phyloP scores from a whole-genome alignment of 1,139 yeast species.

The Debaryomycetaceae sp. region DNA sequence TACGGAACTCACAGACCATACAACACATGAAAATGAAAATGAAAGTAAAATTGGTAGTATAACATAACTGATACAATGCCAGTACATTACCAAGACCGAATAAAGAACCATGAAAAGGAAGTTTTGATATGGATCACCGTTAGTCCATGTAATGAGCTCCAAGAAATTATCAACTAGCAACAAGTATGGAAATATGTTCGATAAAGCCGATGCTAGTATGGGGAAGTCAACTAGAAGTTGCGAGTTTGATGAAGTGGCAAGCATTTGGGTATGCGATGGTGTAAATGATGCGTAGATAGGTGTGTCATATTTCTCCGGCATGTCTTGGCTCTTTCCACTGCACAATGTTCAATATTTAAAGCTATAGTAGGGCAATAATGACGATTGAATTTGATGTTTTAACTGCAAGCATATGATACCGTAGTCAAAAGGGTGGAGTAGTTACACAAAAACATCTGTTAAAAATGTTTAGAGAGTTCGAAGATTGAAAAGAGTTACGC shows the following conservation, averaged over 20 bases:
- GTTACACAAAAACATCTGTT: neutral
- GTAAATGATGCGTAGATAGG: conserved; percentile 27
- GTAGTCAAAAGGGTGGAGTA: neutral
- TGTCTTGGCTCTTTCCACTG: neutral
- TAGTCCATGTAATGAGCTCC: conserved; percentile 55
- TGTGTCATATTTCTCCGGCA: neutral
- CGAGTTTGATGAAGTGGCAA: conserved; percentile 26
- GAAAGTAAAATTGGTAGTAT: conserved; percentile 39
- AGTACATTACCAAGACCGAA: conserved; percentile 41
- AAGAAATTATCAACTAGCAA: conserved; percentile 42
- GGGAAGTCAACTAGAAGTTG: conserved; percentile 43
- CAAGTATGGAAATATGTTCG: conserved; percentile 48
- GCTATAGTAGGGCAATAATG: neutral
- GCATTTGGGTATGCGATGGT: conserved; percentile 32
- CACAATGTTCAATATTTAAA: neutral
- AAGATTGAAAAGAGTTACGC: too few relatives aligned
- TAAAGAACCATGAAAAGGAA: conserved; percentile 40
- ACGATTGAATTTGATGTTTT: neutral
- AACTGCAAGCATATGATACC: neutral
- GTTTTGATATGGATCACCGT: conserved; percentile 48
- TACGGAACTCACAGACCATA: conserved; percentile 47
- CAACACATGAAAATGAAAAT: conserved; percentile 33
- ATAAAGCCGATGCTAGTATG: conserved; percentile 42
- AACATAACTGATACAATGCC: conserved; percentile 36
- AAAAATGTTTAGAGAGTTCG: neutral